Evolutionary conservation across 306 rosid species (phyloP).

Genomic region (Corylus heterophylla): DNA sequence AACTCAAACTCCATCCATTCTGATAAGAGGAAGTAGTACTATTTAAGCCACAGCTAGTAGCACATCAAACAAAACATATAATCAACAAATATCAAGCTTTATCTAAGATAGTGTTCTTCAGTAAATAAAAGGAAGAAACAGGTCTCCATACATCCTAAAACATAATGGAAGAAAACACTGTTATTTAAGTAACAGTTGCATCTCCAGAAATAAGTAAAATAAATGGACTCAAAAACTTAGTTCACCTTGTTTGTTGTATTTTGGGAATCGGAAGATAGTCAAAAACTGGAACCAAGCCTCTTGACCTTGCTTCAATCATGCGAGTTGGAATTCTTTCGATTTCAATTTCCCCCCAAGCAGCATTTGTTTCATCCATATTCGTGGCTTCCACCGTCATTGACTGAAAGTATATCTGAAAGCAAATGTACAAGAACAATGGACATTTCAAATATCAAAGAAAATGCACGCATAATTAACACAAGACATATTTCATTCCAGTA

Average conservation of each 20-base stretch:
- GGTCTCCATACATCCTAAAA: no score
- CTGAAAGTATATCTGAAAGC: constrained; percentile 79
- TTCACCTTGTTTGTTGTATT: constrained; percentile 61
- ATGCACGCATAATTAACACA: background rate
- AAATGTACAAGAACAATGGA: constrained; percentile 17
- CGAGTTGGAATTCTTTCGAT: constrained; percentile 71
- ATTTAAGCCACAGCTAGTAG: background rate
- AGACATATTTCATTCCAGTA: constrained; percentile 12
- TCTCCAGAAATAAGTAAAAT: constrained; percentile 8
- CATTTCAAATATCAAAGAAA: constrained; percentile 14
- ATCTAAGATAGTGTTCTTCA: background rate
- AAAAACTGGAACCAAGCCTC: constrained; percentile 72
- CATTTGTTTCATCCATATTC: constrained; percentile 45
- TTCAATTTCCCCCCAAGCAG: constrained; percentile 69
- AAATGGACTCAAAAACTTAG: background rate
- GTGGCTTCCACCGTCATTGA: constrained; percentile 53
- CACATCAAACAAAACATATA: constrained; percentile 5
- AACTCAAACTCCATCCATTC: background rate
- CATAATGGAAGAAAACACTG: background rate
- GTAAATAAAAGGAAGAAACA: background rate
- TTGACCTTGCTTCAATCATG: constrained; percentile 74
- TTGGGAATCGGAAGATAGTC: constrained; percentile 59
- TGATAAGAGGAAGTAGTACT: background rate
- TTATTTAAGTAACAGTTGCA: background rate
- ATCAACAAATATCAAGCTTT: constrained; percentile 11